Evolutionary conservation across 257 asterid species (phyloP), one percentile per base, ranked within the genome.

Genomic region (Plantago ovata): DNA sequence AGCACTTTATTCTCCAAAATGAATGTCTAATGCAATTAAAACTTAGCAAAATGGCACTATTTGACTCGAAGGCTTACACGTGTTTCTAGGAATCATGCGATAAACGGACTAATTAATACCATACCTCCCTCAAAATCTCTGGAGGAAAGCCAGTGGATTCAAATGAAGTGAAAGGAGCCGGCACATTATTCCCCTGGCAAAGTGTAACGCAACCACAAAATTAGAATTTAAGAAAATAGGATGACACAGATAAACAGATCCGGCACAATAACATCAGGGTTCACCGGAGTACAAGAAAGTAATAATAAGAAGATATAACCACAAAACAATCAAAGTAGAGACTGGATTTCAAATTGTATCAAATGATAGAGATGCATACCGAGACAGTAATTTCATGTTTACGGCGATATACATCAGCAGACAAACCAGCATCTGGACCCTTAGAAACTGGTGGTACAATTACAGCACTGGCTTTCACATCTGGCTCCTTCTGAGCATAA

Each of bases 71-170:
- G 59, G 55, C 77, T 63, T 59, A 53, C 62, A 56, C 19, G 55
- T 44, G 53, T 16, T 56, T 61, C 60, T 45, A 73, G 22, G 48
- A 62, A 50, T 62, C 38, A 15, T 63, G 46, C 63, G 47, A 40
- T 32, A 64, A 56, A 39, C 18, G 64, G 2, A 52, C 10, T 56
- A 81, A 64, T 39, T 60, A 53, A 67, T 18, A 12, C 48, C 77
- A 54, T 86, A 93, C 99, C 99, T 89, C 99, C 76, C 86, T 81
- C 59, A 93, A 64, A 65, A 93, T 71, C 82, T 93, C 97, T 7
- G 89, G n/a, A 40, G 99, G 82, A 68, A 93, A 79, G 20, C 91
- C 94, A 65, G 94, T 68, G 70, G 83, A 82, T 64, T 79, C 85
- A 77, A 89, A 93, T 46, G 95, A 79, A 58, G 69, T 65, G 71